Conservation (phyloP, 2,329 filamentous ascomycete genomes). For the Cadophora gregata region DNA sequence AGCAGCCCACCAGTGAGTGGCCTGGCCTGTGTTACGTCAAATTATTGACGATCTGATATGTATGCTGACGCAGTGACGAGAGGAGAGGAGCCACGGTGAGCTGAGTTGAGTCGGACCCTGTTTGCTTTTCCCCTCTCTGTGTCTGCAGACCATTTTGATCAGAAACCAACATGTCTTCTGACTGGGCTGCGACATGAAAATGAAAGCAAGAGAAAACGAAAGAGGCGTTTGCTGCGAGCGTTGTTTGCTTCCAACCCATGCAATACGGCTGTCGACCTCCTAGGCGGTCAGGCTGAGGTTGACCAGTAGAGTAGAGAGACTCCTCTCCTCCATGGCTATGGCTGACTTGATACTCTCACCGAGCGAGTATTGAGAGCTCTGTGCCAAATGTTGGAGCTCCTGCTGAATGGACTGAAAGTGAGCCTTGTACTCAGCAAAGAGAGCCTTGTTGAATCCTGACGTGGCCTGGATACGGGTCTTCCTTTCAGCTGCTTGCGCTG, state of each 20-base stretch:
- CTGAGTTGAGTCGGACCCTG: neutral
- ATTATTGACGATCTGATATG: neutral
- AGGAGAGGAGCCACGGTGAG: too few species aligned
- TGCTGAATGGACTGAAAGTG: neutral
- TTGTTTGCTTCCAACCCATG: neutral
- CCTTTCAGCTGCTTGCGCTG: neutral
- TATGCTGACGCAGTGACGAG: neutral
- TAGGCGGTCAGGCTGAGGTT: conserved; percentile 1
- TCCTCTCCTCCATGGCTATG: neutral
- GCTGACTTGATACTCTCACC: neutral
- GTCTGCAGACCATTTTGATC: neutral
- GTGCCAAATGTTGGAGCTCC: neutral
- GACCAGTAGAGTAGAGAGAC: conserved; percentile 1
- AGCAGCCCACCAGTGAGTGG: too few species aligned
- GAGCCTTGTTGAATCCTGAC: neutral
- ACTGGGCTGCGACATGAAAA: neutral
- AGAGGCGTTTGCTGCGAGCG: neutral
- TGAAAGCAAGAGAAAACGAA: neutral
- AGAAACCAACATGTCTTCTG: neutral
- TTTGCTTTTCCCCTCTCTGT: neutral
- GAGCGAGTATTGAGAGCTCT: conserved; percentile 6
- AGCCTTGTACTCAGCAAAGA: neutral
- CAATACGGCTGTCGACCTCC: neutral
- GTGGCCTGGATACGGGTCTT: neutral
- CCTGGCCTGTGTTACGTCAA: neutral